These are phyloP conservation scores for Breynia disticha DNA, from an alignment of 441 rosid species.

Conservation along the genomic window DNA sequence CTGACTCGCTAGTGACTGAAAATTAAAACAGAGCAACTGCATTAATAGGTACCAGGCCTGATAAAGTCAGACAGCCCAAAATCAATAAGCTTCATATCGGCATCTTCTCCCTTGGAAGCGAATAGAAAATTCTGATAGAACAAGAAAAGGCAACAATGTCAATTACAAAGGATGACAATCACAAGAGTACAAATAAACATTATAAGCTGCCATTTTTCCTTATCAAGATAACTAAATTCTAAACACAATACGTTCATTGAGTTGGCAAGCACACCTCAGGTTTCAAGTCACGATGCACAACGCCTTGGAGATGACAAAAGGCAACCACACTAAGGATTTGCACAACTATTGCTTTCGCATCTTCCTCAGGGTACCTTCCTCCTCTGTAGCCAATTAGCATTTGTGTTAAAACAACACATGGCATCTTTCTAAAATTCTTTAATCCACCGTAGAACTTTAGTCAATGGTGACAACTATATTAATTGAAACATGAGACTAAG, in stretches of 20 bases:
- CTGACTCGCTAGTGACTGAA: background rate
- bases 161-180: background rate
- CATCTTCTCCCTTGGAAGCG: constrained; percentile 61
- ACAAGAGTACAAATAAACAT: background rate
- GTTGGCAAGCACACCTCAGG: constrained; percentile 53
- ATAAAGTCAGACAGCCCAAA: constrained; percentile 91
- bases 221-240: background rate
- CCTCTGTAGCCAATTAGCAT: constrained; percentile 35
- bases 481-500: background rate
- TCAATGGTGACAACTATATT: no score
- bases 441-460: background rate
- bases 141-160: background rate
- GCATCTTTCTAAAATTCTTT: no score
- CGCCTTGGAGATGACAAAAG: constrained; percentile 97
- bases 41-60: constrained; percentile 52
- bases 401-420: background rate
- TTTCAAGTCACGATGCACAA: constrained; percentile 89
- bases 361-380: constrained; percentile 78
- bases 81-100: constrained; percentile 81
- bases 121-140: constrained; percentile 82
- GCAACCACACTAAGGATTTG: constrained; percentile 77
- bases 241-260: no score
- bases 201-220: background rate
- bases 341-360: constrained; percentile 64
- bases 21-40: background rate